phyloP scores from a whole-genome alignment of 306 rosid species.

The Phaseolus lunatus region DNA sequence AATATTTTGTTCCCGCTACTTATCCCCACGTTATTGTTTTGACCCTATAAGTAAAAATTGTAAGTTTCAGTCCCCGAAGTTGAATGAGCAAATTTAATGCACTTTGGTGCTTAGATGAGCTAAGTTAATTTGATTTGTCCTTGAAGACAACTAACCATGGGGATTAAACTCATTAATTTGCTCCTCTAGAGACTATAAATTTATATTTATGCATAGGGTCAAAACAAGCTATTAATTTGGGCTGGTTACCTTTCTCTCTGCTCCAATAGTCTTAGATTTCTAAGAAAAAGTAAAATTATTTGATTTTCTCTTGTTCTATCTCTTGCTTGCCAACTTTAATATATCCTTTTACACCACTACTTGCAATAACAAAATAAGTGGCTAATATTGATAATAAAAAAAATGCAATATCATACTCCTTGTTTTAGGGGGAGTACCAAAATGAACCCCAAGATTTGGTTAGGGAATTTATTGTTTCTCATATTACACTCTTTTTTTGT shows the following conservation, averaged over 20 bases:
- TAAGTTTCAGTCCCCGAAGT: not conserved
- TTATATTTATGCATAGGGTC: not conserved
- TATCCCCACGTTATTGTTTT: not conserved
- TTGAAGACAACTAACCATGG: not conserved
- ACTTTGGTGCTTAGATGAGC: not conserved
- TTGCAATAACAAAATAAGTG: constrained; percentile 15
- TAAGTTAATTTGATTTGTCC: not conserved
- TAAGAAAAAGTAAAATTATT: not conserved
- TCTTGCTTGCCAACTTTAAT: not conserved
- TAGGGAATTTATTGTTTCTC: constrained; percentile 43
- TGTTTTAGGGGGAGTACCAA: not conserved
- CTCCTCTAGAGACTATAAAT: not conserved
- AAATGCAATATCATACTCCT: not conserved
- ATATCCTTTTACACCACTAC: not conserved
- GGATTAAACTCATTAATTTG: not conserved
- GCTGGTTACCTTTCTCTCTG: not conserved
- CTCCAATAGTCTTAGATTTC: not conserved
- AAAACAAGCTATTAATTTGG: not conserved
- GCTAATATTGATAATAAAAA: not conserved
- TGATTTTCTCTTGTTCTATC: not conserved
- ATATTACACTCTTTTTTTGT: constrained; percentile 44
- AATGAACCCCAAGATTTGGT: constrained; percentile 25
- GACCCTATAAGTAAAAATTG: no score
- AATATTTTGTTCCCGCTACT: not conserved
- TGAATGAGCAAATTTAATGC: not conserved